Evolutionary conservation across 2,329 filamentous ascomycete species (phyloP), one percentile per base, ranked within the genome.

Genomic region (Didymella exigua): DNA sequence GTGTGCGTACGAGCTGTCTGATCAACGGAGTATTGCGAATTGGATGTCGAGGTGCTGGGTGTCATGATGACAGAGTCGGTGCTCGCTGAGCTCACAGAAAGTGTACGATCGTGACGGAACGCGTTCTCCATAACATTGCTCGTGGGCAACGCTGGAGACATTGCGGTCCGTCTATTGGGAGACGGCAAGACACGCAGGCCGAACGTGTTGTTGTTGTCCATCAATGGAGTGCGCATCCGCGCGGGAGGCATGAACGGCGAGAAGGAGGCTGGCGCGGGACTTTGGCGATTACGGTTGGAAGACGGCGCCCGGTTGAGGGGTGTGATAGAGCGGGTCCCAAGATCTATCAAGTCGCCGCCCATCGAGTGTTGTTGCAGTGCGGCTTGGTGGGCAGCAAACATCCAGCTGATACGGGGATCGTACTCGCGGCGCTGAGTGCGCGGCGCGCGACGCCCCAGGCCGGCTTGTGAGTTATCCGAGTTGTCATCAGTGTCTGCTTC

Each of bases 321-420:
- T 14, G 75, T 77, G 11, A 69, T 73, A 18, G 72, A 69, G 26
- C 74, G 71, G 46, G 70, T 62, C 42, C 75, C 72, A 14, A 75
- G 60, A 46, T 76, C 74, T 51, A 76, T 64, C 31, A 74, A 56
- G 6, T 65, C 61, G 16, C 69, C 70, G 14, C 61, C 62, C 53
- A 66, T 65, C 50, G 72, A 67, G 21, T 71, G 66, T 40, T 73
- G 68, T 44, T 72, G 69, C 29, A 77, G 65, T 23, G 73, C 72
- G 34, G 68, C 69, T 54, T 74, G 74, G 37, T 77, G 75, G 27
- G 75, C 70, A 56, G 75, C 74, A 49, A 77, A 77, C 62, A 76
- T 74, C 65, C 69, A 72, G 54, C 75, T 76, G 49, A 77, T 76
- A 31, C 74, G 67, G 5, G 75, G 75, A 60, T 77, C 68, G 30